A percentile compares a stretch with the other conserved stretches of the same genome.
Evolutionary conservation across 1,284 basidiomycete species (phyloP).

Genomic region (Kwoniella shivajii): DNA sequence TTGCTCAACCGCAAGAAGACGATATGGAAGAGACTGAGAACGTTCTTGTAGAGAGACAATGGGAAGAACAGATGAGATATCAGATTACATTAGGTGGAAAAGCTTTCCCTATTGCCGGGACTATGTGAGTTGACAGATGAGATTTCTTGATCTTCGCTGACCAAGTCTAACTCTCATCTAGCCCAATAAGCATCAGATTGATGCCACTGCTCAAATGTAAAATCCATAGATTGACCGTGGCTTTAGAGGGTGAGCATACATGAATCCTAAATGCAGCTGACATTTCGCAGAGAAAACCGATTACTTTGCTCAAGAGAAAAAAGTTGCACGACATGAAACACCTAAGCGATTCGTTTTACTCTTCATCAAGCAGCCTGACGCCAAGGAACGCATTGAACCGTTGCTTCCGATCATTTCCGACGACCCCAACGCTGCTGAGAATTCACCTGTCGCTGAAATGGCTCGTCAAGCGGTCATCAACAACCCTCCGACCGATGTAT

Average conservation of each 20-base stretch:
- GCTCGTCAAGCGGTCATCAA: constrained; percentile 47
- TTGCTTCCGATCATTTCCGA: constrained; percentile 61
- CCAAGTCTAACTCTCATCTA: constrained; percentile 11
- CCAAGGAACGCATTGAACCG: constrained; percentile 53
- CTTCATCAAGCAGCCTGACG: constrained; percentile 62
- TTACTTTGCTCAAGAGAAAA: constrained; percentile 71
- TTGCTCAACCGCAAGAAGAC: constrained; percentile 75
- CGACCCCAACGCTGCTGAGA: constrained; percentile 49
- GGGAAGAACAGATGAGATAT: constrained; percentile 84
- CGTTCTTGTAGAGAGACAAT: constrained; percentile 84
- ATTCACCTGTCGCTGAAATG: constrained; percentile 55
- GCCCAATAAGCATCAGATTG: constrained; percentile 75
- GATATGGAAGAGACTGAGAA: constrained; percentile 76
- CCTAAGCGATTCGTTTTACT: constrained; percentile 69
- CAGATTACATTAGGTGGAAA: constrained; percentile 77
- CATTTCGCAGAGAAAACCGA: constrained; percentile 68
- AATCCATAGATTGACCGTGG: constrained; percentile 72
- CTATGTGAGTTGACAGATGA: constrained; percentile 56
- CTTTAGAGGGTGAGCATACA: constrained; percentile 72
- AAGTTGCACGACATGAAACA: constrained; percentile 75
- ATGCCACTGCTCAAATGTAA: constrained; percentile 84
- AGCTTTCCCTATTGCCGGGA: constrained; percentile 79
- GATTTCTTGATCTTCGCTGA: neutral
- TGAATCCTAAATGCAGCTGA: constrained; percentile 5
- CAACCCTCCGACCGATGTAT: constrained; percentile 34